These are phyloP conservation scores for Mimosa bimucronata DNA, from an alignment of 306 rosid species.

Conservation along the genomic window DNA sequence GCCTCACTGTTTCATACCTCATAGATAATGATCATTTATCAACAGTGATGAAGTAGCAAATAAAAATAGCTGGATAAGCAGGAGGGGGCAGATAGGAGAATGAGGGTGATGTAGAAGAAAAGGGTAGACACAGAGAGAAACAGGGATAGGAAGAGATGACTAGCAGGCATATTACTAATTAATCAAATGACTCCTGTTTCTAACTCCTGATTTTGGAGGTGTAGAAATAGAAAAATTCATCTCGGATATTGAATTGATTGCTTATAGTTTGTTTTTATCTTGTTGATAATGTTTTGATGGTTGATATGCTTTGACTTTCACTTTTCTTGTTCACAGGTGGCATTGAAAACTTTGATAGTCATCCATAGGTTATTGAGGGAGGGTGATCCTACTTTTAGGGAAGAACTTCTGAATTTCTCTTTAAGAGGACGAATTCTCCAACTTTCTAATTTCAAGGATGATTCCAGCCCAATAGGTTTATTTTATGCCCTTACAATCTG, in stretches of 20 bases:
- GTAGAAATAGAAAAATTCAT: background rate
- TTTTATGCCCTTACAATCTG: constrained; percentile 30
- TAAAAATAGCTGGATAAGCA: background rate
- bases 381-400: constrained; percentile 26
- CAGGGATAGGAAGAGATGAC: background rate
- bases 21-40: background rate
- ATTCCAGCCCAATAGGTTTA: constrained; percentile 83
- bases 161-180: background rate
- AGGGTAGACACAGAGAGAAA: background rate
- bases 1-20: background rate
- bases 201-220: background rate
- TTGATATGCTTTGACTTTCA: constrained; percentile 13
- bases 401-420: constrained; percentile 57
- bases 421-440: constrained; percentile 72
- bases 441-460: constrained; percentile 85
- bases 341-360: constrained; percentile 13
- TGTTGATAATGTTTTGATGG: constrained; percentile 6
- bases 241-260: background rate
- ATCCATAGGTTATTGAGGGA: constrained; percentile 28
- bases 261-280: constrained; percentile 26
- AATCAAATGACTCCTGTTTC: background rate
- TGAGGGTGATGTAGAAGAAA: background rate
- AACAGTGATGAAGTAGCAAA: background rate
- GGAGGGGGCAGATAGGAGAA: background rate
- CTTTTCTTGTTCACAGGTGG: constrained; percentile 13